A percentile compares a stretch with the other conserved stretches of the same genome.
Evolutionary conservation across 257 asterid genomes (phyloP).

Genomic region (Solanum chmielewskii): DNA sequence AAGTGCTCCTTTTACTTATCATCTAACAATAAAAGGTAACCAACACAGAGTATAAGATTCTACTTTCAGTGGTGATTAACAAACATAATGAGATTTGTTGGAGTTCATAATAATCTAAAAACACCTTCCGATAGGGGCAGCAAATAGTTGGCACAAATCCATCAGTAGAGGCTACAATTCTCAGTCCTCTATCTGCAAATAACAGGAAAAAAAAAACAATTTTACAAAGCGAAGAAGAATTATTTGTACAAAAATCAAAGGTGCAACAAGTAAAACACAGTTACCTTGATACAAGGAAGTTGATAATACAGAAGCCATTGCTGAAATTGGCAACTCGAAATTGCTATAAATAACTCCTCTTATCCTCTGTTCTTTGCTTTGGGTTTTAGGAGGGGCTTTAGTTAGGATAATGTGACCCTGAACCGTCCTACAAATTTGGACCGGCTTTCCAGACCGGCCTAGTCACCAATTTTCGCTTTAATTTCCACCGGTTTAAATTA

Average conservation of each 20-base stretch:
- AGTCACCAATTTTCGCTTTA: neutral
- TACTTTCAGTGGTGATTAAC: neutral
- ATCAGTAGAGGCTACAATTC: neutral
- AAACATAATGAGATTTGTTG: neutral
- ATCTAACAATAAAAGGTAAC: neutral
- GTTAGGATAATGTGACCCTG: neutral
- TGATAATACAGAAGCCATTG: neutral
- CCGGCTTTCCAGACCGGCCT: neutral
- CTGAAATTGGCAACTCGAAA: neutral
- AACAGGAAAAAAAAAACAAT: neutral
- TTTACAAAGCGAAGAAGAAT: neutral
- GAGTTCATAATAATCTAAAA: neutral
- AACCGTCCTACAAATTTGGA: neutral
- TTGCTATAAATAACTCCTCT: neutral
- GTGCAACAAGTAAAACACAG: neutral
- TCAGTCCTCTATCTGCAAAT: conserved; percentile 19
- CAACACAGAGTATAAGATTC: neutral
- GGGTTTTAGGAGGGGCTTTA: neutral
- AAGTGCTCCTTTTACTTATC: neutral
- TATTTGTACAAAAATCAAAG: neutral
- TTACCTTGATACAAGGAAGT: neutral
- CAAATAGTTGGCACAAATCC: neutral
- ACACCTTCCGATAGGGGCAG: conserved; percentile 4
- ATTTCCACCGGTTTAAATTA: neutral
- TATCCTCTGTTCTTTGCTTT: neutral